Evolutionary conservation across 345 rosid species (phyloP).

Genomic region (Fremontodendron californicum): DNA sequence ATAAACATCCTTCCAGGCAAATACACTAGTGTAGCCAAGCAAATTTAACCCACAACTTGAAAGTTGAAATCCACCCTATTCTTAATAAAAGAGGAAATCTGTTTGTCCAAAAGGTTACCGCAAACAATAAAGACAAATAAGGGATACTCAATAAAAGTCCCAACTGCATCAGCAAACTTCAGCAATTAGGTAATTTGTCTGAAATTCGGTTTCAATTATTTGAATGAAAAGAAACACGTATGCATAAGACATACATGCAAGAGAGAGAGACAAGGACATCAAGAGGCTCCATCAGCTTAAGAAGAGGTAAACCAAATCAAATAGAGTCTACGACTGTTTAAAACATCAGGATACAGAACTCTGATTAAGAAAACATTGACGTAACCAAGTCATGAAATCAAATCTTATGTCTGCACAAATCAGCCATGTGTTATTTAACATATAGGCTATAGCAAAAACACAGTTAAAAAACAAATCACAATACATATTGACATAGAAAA

Average conservation of each 20-base stretch:
- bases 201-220: neutral
- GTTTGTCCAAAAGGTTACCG: neutral
- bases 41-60: neutral
- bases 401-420: neutral
- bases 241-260: neutral
- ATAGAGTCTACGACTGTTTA: neutral
- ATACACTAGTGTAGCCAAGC: neutral
- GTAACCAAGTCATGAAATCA: conserved; percentile 1
- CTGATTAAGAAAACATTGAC: neutral
- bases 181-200: neutral
- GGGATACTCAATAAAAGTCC: neutral
- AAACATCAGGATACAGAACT: neutral
- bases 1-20: conserved; percentile 2
- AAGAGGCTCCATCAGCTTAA: neutral
- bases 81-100: neutral
- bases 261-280: neutral
- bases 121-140: neutral
- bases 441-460: neutral
- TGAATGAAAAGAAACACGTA: neutral
- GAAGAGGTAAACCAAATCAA: neutral
- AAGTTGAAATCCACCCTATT: neutral
- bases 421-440: neutral
- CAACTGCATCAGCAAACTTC: neutral
- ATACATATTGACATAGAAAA: neutral
- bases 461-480: neutral